Conservation (phyloP, 106 monocot genomes). For the Apostasia ramifera region DNA sequence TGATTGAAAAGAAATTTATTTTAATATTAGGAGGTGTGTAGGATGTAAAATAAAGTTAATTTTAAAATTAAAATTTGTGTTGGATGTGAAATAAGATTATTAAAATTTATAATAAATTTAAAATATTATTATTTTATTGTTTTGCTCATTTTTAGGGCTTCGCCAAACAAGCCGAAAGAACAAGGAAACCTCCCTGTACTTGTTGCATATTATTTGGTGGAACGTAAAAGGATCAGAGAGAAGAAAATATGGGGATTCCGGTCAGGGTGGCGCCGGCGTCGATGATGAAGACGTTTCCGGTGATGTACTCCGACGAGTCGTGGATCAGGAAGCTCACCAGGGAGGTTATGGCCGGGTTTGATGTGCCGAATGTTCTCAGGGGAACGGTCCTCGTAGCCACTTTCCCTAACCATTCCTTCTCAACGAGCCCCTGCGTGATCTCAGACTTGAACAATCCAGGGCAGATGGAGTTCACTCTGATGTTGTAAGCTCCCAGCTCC, state of each 20-base stretch:
- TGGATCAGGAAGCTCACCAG: constrained; percentile 49
- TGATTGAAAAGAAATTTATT: too few species aligned
- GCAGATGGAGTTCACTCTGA: constrained; percentile 50
- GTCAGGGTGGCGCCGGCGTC: constrained; percentile 41
- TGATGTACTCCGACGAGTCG: constrained; percentile 46
- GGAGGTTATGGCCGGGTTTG: constrained; percentile 53
- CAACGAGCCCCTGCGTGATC: constrained; percentile 39
- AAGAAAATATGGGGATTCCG: constrained; percentile 62
- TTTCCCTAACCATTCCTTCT: constrained; percentile 49
- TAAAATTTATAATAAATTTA: too few species aligned
- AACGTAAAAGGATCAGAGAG: constrained; percentile 37
- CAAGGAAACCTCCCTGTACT: too few species aligned
- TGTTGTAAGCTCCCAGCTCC: constrained; percentile 44
- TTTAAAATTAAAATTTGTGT: too few species aligned
- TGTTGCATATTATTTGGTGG: too few species aligned
- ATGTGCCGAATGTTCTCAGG: constrained; percentile 23
- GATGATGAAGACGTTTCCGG: constrained; percentile 50
- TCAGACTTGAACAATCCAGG: constrained; percentile 68
- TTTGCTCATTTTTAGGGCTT: too few species aligned
- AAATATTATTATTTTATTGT: too few species aligned
- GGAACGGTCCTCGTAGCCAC: constrained; percentile 39
- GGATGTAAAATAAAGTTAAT: too few species aligned
- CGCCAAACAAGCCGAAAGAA: too few species aligned
- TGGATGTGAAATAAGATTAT: too few species aligned
- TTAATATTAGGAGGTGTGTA: too few species aligned